phyloP scores from a whole-genome alignment of 495 filamentous ascomycete genomes.

The Neohortaea acidophila region DNA sequence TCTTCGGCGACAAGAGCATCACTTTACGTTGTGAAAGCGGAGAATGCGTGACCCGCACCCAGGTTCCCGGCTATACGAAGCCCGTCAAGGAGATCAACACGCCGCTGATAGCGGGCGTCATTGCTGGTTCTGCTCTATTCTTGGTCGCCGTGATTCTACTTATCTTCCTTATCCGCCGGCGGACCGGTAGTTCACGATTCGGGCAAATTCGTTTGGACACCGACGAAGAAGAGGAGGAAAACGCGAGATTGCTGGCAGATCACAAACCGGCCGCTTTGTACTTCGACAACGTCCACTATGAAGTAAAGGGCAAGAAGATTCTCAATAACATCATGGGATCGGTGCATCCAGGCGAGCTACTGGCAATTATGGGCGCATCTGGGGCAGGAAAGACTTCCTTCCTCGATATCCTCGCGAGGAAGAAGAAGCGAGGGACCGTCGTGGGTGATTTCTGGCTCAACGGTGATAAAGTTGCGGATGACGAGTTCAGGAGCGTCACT shows the following conservation, averaged over 20 bases:
- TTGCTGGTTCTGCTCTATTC: conserved; percentile 75
- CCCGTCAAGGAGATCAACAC: conserved; percentile 94
- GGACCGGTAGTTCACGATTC: conserved; percentile 46
- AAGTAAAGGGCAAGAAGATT: conserved; percentile 75
- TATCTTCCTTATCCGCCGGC: conserved; percentile 79
- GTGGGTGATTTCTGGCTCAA: conserved; percentile 84
- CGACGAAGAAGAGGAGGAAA: conserved; percentile 72
- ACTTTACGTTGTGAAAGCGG: conserved; percentile 66
- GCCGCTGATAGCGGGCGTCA: conserved; percentile 84
- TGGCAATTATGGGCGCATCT: conserved; percentile 96
- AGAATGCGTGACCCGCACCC: conserved; percentile 82
- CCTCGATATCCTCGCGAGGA: conserved; percentile 87
- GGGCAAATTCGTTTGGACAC: conserved; percentile 64
- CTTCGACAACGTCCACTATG: conserved; percentile 79
- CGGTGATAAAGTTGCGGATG: conserved; percentile 72
- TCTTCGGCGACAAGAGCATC: conserved; percentile 88
- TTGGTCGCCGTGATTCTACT: conserved; percentile 67
- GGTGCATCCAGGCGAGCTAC: conserved; percentile 76
- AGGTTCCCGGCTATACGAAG: conserved; percentile 78
- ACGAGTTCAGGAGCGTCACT: conserved; percentile 77
- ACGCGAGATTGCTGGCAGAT: conserved; percentile 67
- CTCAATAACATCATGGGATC: conserved; percentile 65
- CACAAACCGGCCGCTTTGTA: conserved; percentile 80
- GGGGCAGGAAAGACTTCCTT: conserved; percentile 97
- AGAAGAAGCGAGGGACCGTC: conserved; percentile 81